Conservation (phyloP, 2,329 filamentous ascomycete species). For the Ascosphaera pollenicola region DNA sequence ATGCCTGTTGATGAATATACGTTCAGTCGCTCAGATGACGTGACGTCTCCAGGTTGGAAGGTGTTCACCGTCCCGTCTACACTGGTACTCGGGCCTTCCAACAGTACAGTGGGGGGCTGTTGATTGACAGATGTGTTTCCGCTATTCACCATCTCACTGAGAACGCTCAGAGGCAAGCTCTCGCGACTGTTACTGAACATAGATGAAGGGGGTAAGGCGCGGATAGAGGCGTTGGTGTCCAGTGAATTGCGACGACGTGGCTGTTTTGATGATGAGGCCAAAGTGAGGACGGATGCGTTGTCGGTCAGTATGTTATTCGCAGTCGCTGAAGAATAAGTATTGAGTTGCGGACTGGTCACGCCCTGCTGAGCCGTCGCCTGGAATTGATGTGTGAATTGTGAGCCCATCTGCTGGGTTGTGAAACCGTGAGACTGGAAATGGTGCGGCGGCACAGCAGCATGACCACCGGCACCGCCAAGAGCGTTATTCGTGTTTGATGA, state of each 20-base stretch:
- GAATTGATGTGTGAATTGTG: conserved; percentile 39
- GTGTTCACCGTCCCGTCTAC: conserved; percentile 20
- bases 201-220: conserved; percentile 39
- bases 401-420: conserved; percentile 13
- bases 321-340: conserved; percentile 37
- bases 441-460: conserved; percentile 2
- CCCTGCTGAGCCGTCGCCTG: conserved; percentile 37
- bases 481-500: conserved; percentile 13
- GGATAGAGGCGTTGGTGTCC: conserved; percentile 44
- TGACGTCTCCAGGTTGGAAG: conserved; percentile 30
- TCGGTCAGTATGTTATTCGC: conserved; percentile 43
- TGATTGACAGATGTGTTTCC: neutral
- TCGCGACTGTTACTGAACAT: conserved; percentile 43
- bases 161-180: conserved; percentile 38
- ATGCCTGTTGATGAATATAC: conserved; percentile 58
- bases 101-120: no score
- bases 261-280: conserved; percentile 42
- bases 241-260: conserved; percentile 38
- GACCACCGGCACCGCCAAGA: no score
- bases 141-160: conserved; percentile 28
- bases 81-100: conserved; percentile 17
- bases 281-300: conserved; percentile 41
- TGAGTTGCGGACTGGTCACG: conserved; percentile 31
- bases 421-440: conserved; percentile 13
- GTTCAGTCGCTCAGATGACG: conserved; percentile 36